These are phyloP conservation scores for Pogostemon cablin DNA, from an alignment of 257 asterid species.

Conservation along the genomic window DNA sequence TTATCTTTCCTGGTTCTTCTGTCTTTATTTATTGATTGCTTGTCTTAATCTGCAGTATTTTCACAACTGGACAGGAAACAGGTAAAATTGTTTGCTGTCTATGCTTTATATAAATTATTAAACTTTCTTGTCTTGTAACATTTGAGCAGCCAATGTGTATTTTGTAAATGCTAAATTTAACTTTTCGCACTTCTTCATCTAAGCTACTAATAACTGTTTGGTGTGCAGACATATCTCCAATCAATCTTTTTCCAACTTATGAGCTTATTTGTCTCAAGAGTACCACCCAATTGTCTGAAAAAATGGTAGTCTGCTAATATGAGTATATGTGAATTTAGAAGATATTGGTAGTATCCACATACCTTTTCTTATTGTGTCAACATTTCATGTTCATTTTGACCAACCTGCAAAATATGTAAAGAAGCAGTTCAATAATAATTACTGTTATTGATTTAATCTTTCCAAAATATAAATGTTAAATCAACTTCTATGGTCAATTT, in stretches of 20 bases:
- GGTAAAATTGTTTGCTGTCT: constrained; percentile 48
- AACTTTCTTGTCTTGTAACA: constrained; percentile 18
- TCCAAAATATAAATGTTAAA: background rate
- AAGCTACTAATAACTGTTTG: background rate
- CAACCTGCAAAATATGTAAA: constrained; percentile 13
- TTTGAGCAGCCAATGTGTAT: constrained; percentile 5
- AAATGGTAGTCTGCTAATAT: background rate
- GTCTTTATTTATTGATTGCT: constrained; percentile 13
- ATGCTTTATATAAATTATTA: background rate
- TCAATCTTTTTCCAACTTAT: background rate
- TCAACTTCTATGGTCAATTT: background rate
- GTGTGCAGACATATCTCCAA: background rate
- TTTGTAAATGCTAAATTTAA: background rate
- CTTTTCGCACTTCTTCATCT: background rate
- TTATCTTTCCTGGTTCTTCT: background rate
- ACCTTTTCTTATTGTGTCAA: background rate
- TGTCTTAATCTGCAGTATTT: constrained; percentile 74
- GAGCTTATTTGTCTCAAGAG: background rate
- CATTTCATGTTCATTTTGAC: background rate
- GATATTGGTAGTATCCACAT: background rate
- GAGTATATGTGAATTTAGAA: background rate
- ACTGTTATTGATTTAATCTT: constrained; percentile 1
- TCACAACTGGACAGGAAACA: constrained; percentile 99
- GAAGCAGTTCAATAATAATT: background rate
- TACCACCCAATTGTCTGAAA: background rate